phyloP scores from a whole-genome alignment of 2,329 filamentous ascomycete species.

The Hirsutella rhossiliensis region DNA sequence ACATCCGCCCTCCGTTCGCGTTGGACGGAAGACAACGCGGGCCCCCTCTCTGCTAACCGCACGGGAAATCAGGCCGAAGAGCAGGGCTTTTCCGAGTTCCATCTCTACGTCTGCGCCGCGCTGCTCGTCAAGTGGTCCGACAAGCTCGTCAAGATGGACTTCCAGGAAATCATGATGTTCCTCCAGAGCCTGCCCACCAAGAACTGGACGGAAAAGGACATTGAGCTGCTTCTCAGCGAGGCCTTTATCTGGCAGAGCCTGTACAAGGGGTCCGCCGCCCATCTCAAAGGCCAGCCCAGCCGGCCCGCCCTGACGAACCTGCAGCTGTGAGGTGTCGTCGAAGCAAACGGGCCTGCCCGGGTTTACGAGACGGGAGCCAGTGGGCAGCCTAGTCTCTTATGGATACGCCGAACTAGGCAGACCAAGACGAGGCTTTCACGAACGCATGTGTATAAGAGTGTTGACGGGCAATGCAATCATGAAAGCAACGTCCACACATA shows the following conservation, averaged over 20 bases:
- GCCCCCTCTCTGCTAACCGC: not conserved
- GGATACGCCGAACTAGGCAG: too few species aligned
- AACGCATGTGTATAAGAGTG: too few species aligned
- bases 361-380: too few species aligned
- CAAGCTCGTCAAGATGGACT: constrained; percentile 92
- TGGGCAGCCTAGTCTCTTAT: too few species aligned
- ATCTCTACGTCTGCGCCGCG: constrained; percentile 94
- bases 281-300: constrained; percentile 49
- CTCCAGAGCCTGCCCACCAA: constrained; percentile 86
- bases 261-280: constrained; percentile 87
- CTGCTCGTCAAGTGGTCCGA: constrained; percentile 98
- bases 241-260: constrained; percentile 98
- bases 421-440: too few species aligned
- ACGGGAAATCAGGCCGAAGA: constrained; percentile 65
- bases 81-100: constrained; percentile 95
- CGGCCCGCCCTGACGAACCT: constrained; percentile 22
- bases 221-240: constrained; percentile 88
- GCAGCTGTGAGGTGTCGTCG: constrained; percentile 16
- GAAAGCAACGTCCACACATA: too few species aligned
- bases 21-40: not conserved
- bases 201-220: constrained; percentile 95
- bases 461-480: too few species aligned
- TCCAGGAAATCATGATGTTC: constrained; percentile 99
- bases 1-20: not conserved
- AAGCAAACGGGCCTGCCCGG: not conserved